Conservation (phyloP, 1,284 basidiomycete species). For the Cryptococcus depauperatus region DNA sequence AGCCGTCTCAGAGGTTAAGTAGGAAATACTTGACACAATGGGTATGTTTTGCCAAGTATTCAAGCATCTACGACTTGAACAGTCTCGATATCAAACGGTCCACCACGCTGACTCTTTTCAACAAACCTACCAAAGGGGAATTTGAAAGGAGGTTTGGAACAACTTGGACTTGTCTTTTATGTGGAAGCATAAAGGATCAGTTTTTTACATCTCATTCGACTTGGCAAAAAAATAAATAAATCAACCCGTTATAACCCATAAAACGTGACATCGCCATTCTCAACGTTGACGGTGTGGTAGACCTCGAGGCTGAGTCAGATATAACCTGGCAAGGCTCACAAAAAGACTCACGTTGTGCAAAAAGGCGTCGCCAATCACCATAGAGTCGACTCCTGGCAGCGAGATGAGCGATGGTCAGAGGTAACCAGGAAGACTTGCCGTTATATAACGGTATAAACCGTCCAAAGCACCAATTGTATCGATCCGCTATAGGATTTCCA, state of each 20-base stretch:
- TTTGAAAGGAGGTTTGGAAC: too few relatives aligned
- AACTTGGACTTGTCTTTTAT: too few relatives aligned
- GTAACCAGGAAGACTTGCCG: background rate
- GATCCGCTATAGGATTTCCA: background rate
- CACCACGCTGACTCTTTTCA: too few relatives aligned
- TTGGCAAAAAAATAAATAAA: background rate
- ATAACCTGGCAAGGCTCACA: background rate
- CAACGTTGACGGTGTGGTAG: slow-evolving; percentile 6
- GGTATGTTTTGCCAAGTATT: too few relatives aligned
- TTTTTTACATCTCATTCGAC: background rate
- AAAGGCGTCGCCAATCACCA: slow-evolving; percentile 8
- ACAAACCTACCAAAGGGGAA: too few relatives aligned
- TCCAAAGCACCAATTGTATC: slow-evolving; percentile 3
- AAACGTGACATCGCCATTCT: slow-evolving; percentile 4
- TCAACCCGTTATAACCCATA: background rate
- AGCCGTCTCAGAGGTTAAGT: too few relatives aligned
- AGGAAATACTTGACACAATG: too few relatives aligned
- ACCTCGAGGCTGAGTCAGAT: slow-evolving; percentile 2
- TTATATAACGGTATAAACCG: background rate
- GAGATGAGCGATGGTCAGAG: background rate
- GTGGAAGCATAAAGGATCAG: too few relatives aligned
- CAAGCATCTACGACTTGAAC: too few relatives aligned
- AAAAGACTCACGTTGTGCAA: slow-evolving; percentile 6
- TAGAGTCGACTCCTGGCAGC: background rate
- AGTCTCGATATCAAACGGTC: too few relatives aligned